A percentile compares a stretch with the other conserved stretches of the same genome.
Conservation (phyloP, 371 early-diverging fungal species). For the Rhizopus delemar region DNA sequence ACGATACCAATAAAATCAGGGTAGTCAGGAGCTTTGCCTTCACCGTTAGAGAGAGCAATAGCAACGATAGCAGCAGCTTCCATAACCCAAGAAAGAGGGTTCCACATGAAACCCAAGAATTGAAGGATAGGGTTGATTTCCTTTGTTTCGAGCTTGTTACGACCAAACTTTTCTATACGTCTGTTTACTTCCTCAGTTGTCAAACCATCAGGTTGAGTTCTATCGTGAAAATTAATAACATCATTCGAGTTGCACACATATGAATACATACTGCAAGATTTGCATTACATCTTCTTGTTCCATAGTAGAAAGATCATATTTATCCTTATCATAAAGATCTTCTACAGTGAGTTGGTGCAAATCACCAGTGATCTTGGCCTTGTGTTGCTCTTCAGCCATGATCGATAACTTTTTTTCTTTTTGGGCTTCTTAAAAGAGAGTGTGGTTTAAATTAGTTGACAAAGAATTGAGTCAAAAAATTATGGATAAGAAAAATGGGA, state of each 20-base stretch:
- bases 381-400: conserved; percentile 27
- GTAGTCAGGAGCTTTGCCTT: conserved; percentile 70
- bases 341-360: conserved; percentile 56
- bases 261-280: conserved; percentile 57
- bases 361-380: conserved; percentile 29
- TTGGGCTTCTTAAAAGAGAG: not conserved
- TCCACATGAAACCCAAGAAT: conserved; percentile 87
- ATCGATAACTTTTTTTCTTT: conserved; percentile 1
- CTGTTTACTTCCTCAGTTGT: conserved; percentile 62
- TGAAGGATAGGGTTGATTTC: conserved; percentile 76
- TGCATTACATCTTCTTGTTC: conserved; percentile 70
- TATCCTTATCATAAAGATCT: conserved; percentile 78
- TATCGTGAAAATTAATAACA: conserved; percentile 13
- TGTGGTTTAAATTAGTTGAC: conserved; percentile 1
- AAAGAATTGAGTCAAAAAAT: not conserved
- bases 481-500: not conserved
- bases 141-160: conserved; percentile 71
- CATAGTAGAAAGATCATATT: conserved; percentile 77
- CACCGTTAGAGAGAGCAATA: conserved; percentile 69
- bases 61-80: conserved; percentile 78
- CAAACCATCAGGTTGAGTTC: conserved; percentile 61
- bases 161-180: conserved; percentile 66
- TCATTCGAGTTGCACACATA: not conserved
- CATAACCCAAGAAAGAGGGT: conserved; percentile 79
- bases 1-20: conserved; percentile 84